These are phyloP conservation scores for Cyberlindnera meyerae DNA, from an alignment of 805 yeast genomes.

Conservation along the genomic window DNA sequence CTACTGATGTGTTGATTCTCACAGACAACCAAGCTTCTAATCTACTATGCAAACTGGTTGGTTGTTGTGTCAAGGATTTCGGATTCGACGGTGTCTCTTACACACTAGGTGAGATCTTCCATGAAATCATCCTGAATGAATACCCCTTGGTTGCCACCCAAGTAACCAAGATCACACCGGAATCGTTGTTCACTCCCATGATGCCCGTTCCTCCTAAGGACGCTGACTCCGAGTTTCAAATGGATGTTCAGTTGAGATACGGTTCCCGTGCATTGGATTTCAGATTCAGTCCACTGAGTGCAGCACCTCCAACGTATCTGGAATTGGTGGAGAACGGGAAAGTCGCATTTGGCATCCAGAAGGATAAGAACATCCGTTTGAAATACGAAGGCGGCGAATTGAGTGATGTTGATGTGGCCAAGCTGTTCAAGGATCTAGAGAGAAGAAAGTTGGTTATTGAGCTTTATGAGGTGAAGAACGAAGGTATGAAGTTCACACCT, in stretches of 20 bases:
- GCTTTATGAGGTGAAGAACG: constrained; percentile 18
- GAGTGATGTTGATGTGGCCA: constrained; percentile 14
- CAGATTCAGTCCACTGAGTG: constrained; percentile 54
- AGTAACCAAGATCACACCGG: constrained; percentile 21
- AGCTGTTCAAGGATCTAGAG: constrained; percentile 19
- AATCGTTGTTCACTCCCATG: constrained; percentile 22
- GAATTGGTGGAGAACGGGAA: constrained; percentile 80
- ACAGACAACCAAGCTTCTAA: constrained; percentile 50
- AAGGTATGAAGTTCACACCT: constrained; percentile 21
- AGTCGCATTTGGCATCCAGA: constrained; percentile 47
- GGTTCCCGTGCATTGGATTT: constrained; percentile 55
- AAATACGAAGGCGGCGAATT: constrained; percentile 16
- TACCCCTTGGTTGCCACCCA: constrained; percentile 59
- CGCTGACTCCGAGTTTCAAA: constrained; percentile 31
- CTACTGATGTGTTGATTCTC: constrained; percentile 26
- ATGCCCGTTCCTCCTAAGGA: constrained; percentile 31
- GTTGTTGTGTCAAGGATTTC: constrained; percentile 71
- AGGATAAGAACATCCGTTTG: constrained; percentile 15
- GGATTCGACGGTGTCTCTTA: constrained; percentile 69
- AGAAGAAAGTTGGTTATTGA: constrained; percentile 13
- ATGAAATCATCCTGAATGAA: constrained; percentile 52
- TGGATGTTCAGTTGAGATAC: constrained; percentile 45
- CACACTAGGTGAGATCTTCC: constrained; percentile 65
- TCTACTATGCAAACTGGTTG: constrained; percentile 54
- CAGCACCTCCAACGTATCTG: constrained; percentile 73